Percentiles rank a stretch among this genome's conserved stretches.
Evolutionary conservation across 2,329 filamentous ascomycete genomes (phyloP).

Genomic region (Pestalotiopsis sp.): DNA sequence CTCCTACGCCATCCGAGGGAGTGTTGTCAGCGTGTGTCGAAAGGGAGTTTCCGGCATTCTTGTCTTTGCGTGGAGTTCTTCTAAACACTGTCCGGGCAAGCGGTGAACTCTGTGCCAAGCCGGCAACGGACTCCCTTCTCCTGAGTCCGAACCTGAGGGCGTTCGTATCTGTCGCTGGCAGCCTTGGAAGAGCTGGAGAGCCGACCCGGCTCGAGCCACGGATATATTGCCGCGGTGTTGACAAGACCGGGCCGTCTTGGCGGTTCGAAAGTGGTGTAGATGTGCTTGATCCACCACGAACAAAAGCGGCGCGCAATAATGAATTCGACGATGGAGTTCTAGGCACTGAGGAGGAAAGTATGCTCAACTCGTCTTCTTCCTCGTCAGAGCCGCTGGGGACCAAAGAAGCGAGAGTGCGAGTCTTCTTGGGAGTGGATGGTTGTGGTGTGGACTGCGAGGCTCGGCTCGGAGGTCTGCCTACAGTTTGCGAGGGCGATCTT

Average conservation of each 20-base stretch:
- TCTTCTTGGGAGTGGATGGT: slow-evolving; percentile 6
- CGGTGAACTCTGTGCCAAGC: slow-evolving; percentile 28
- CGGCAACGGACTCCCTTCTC: background rate
- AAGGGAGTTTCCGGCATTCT: background rate
- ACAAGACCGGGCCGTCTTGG: background rate
- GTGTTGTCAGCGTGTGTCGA: background rate
- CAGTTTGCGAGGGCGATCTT: background rate
- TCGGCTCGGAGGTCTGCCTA: background rate
- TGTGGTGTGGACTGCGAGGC: background rate
- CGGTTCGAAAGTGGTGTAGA: background rate
- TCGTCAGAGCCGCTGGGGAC: slow-evolving; percentile 13
- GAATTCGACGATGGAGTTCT: background rate
- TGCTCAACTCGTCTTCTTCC: slow-evolving; percentile 15
- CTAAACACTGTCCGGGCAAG: slow-evolving; percentile 25
- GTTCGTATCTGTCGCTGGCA: background rate
- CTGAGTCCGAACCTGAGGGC: background rate
- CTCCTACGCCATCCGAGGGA: slow-evolving; percentile 17
- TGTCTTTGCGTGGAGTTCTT: slow-evolving; percentile 20
- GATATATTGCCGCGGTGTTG: background rate
- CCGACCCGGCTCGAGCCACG: background rate
- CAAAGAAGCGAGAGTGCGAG: slow-evolving; percentile 11
- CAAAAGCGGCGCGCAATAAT: background rate
- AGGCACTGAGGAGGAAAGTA: background rate
- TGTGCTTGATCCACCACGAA: background rate
- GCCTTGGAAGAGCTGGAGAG: background rate